Conservation (phyloP, 768 basidiomycete species). For the Pulveroboletus sp. region DNA sequence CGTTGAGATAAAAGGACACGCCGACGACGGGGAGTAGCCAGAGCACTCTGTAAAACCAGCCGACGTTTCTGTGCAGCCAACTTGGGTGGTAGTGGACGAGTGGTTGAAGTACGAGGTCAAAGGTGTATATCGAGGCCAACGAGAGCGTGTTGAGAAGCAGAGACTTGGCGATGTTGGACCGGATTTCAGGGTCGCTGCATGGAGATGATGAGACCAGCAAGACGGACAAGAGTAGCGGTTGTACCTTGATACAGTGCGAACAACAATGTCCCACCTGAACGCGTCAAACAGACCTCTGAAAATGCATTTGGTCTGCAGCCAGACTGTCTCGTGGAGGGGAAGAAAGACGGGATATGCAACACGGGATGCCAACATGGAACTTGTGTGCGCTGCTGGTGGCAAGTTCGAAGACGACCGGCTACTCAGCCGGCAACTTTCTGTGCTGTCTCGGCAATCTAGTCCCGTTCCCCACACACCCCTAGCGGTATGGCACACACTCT, state of each 20-base stretch:
- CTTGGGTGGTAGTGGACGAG: constrained; percentile 59
- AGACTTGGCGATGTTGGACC: constrained; percentile 72
- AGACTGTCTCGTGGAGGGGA: constrained; percentile 55
- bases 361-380: constrained; percentile 39
- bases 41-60: constrained; percentile 72
- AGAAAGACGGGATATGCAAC: constrained; percentile 69
- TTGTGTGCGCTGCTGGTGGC: neutral
- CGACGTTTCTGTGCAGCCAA: constrained; percentile 71
- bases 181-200: constrained; percentile 71
- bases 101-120: constrained; percentile 69
- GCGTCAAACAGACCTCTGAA: constrained; percentile 65
- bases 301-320: constrained; percentile 59
- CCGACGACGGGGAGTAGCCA: constrained; percentile 82
- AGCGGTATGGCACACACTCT: neutral
- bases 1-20: constrained; percentile 78
- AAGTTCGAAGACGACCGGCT: constrained; percentile 7
- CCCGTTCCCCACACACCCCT: constrained; percentile 7
- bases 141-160: constrained; percentile 70
- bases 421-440: constrained; percentile 12
- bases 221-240: constrained; percentile 8
- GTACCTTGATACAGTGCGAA: constrained; percentile 58
- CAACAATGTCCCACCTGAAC: constrained; percentile 67
- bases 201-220: constrained; percentile 8
- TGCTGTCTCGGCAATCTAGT: too few species aligned
- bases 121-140: constrained; percentile 69